phyloP scores from a whole-genome alignment of 1,284 basidiomycete species.

The Moniliophthora roreri region DNA sequence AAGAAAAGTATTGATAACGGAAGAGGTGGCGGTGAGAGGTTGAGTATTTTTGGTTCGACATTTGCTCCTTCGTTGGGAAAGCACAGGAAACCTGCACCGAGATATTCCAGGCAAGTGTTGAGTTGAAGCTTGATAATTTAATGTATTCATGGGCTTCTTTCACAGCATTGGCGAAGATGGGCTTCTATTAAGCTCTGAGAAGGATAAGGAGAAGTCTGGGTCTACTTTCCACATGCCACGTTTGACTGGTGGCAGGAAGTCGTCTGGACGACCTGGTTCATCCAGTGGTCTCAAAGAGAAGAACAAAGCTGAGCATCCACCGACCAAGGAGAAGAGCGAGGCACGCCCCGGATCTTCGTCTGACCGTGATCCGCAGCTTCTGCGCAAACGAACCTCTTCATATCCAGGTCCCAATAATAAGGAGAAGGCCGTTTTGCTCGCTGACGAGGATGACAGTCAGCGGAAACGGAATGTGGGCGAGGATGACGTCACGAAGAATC shows the following conservation, averaged over 20 bases:
- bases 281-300: slow-evolving; percentile 19
- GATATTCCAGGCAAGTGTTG: slow-evolving; percentile 50
- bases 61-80: slow-evolving; percentile 61
- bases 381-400: slow-evolving; percentile 55
- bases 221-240: slow-evolving; percentile 51
- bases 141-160: not conserved
- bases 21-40: slow-evolving; percentile 52
- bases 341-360: not conserved
- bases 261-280: slow-evolving; percentile 15
- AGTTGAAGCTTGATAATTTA: slow-evolving; percentile 4
- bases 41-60: slow-evolving; percentile 75
- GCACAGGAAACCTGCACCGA: slow-evolving; percentile 78
- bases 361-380: slow-evolving; percentile 22
- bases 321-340: slow-evolving; percentile 12
- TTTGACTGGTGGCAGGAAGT: slow-evolving; percentile 43
- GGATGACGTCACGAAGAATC: slow-evolving; percentile 11
- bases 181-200: slow-evolving; percentile 22
- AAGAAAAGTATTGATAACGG: slow-evolving; percentile 54
- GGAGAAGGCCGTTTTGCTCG: slow-evolving; percentile 13
- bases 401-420: slow-evolving; percentile 12
- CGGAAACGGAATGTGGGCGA: not conserved
- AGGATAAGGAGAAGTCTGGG: slow-evolving; percentile 17
- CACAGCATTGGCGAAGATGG: slow-evolving; percentile 6
- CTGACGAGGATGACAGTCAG: not conserved
- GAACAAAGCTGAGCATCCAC: slow-evolving; percentile 14